These are phyloP conservation scores for Stereocaulon alpinum DNA, from an alignment of 495 filamentous ascomycete genomes.

Conservation along the genomic window DNA sequence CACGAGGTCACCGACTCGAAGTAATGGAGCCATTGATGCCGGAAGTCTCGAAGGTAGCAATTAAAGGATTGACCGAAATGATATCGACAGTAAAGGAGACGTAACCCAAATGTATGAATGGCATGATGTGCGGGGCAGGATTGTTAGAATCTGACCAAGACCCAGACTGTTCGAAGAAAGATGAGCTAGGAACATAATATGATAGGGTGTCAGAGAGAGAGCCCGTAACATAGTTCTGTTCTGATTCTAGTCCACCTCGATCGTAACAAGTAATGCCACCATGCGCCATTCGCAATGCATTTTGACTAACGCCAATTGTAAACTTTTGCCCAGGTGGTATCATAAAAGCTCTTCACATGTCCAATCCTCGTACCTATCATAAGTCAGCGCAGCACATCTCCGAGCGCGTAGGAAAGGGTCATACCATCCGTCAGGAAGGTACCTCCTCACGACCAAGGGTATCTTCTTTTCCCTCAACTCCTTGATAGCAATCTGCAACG, in stretches of 20 bases:
- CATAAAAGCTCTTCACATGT: slow-evolving; percentile 86
- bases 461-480: slow-evolving; percentile 98
- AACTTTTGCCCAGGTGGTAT: not conserved
- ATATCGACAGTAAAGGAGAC: too few relatives aligned
- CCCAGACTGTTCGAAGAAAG: too few relatives aligned
- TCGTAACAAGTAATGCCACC: not conserved
- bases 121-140: too few relatives aligned
- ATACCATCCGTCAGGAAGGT: slow-evolving; percentile 94
- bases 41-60: too few relatives aligned
- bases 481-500: slow-evolving; percentile 92
- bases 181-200: too few relatives aligned
- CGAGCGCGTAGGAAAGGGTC: slow-evolving; percentile 22
- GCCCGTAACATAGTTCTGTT: too few relatives aligned
- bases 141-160: too few relatives aligned
- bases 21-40: too few relatives aligned
- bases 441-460: slow-evolving; percentile 84
- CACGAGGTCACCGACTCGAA: not conserved
- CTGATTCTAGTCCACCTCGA: not conserved
- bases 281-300: slow-evolving; percentile 10
- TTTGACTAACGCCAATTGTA: not conserved
- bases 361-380: slow-evolving; percentile 90
- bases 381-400: not conserved
- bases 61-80: too few relatives aligned
- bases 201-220: too few relatives aligned
- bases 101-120: too few relatives aligned